Evolutionary conservation across 1,139 yeast genomes (phyloP), one percentile per base, ranked within the genome.

Genomic region (Geotrichum australiense): DNA sequence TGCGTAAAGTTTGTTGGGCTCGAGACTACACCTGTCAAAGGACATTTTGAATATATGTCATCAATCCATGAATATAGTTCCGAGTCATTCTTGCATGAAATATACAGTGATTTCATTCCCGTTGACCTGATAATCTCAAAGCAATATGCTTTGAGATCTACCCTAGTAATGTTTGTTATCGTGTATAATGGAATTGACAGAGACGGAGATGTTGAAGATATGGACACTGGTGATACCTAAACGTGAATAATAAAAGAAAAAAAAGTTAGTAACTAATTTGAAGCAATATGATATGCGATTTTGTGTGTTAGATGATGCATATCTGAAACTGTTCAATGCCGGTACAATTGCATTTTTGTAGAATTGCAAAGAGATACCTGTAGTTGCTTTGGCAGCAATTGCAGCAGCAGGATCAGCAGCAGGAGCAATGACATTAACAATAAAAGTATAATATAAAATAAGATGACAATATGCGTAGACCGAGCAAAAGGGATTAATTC

Each of bases 51-150:
- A 51, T 86, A 78, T 51, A 89, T 84, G 12, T 86, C 82, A 61
- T 91, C 96, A 49, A 89, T 73, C 98, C 98, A 89, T 49, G 84
- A 81, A 60, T 84, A 77, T 51, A 85, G 71, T 50, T 89, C 97
- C 47, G 78, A 74, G 56, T 85, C 86, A 23, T 80, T 70, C 59
- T 85, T 87, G 50, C 91, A 74, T 1, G 89, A 75, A 35, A 89
- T 77, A 52, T 76, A 76, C 27, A 87, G 71, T 3, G 94, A 74
- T 58, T 80, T 81, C 51, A 71, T 72, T 35, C 59, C 55, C 19
- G 58, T 47, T 4, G 57, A 70, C 46, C 91, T 84, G 38, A 82
- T 73, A 42, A 89, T 73, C 61, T 89, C 97, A 58, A 89, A 78
- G 56, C 84, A 78, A 68, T 74, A 71, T 49, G 91, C 72, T 66